phyloP scores from a whole-genome alignment of 257 asterid genomes.

The Primulina tabacum region DNA sequence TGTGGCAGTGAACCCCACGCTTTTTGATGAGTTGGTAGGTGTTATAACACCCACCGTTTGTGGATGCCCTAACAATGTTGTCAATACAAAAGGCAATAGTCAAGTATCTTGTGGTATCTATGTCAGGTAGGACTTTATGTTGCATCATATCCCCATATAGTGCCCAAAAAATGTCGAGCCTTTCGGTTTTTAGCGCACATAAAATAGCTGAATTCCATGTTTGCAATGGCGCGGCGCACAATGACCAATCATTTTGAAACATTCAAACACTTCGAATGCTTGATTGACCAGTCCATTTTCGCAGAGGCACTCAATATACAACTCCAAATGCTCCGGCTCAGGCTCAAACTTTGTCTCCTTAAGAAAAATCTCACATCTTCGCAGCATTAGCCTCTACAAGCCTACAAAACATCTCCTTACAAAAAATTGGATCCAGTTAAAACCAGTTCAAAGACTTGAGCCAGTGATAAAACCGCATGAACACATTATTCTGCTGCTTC shows the following conservation, averaged over 20 bases:
- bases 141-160: constrained; percentile 49
- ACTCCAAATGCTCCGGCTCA: constrained; percentile 46
- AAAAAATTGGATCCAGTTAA: constrained; percentile 32
- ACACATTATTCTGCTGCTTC: constrained; percentile 42
- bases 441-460: constrained; percentile 46
- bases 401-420: constrained; percentile 44
- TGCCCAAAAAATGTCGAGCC: constrained; percentile 52
- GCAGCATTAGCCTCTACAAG: constrained; percentile 62
- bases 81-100: constrained; percentile 64
- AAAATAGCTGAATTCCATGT: constrained; percentile 60
- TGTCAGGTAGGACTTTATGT: constrained; percentile 42
- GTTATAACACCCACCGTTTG: too few relatives aligned
- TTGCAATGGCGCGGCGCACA: constrained; percentile 35
- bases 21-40: too few relatives aligned
- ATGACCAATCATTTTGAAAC: constrained; percentile 36
- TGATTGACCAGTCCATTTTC: constrained; percentile 48
- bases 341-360: constrained; percentile 45
- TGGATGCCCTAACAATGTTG: constrained; percentile 31
- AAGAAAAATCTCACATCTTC: constrained; percentile 47
- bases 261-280: constrained; percentile 38
- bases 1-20: too few relatives aligned
- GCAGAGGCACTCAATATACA: constrained; percentile 45
- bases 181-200: constrained; percentile 34
- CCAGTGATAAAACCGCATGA: constrained; percentile 59
- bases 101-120: constrained; percentile 46